phyloP scores from a whole-genome alignment of 768 basidiomycete species.

The Suillus discolor region DNA sequence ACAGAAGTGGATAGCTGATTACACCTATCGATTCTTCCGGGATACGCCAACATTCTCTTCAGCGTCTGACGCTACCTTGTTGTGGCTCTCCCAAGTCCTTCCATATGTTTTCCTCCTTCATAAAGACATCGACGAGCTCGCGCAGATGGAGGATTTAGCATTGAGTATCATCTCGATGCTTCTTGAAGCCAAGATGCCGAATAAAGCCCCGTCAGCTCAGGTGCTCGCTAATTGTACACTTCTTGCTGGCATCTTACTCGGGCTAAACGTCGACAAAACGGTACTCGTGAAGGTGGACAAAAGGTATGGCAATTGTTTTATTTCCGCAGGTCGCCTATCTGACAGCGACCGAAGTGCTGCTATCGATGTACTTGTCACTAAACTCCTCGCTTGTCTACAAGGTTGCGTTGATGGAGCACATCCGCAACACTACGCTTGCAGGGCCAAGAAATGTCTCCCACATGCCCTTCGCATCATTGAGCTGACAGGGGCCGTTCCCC shows the following conservation, averaged over 20 bases:
- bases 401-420: constrained; percentile 3
- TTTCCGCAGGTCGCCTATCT: not conserved
- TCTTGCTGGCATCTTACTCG: constrained; percentile 12
- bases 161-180: constrained; percentile 5
- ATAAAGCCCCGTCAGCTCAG: constrained; percentile 4
- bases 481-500: not conserved
- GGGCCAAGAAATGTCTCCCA: constrained; percentile 6
- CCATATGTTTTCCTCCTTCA: constrained; percentile 9
- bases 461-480: constrained; percentile 8
- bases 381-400: constrained; percentile 1
- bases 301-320: constrained; percentile 4
- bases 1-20: constrained; percentile 9
- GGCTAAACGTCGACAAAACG: constrained; percentile 10
- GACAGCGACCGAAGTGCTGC: not conserved
- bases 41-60: constrained; percentile 9
- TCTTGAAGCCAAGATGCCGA: not conserved
- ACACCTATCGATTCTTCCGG: constrained; percentile 6
- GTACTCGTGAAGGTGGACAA: constrained; percentile 15
- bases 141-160: constrained; percentile 7
- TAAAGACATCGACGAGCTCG: constrained; percentile 6
- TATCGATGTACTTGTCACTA: constrained; percentile 1
- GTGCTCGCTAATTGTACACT: constrained; percentile 15
- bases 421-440: constrained; percentile 4
- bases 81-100: constrained; percentile 12
- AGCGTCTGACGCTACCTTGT: constrained; percentile 4